Conservation (phyloP, 345 rosid genomes). For the Orychophragmus violaceus region DNA sequence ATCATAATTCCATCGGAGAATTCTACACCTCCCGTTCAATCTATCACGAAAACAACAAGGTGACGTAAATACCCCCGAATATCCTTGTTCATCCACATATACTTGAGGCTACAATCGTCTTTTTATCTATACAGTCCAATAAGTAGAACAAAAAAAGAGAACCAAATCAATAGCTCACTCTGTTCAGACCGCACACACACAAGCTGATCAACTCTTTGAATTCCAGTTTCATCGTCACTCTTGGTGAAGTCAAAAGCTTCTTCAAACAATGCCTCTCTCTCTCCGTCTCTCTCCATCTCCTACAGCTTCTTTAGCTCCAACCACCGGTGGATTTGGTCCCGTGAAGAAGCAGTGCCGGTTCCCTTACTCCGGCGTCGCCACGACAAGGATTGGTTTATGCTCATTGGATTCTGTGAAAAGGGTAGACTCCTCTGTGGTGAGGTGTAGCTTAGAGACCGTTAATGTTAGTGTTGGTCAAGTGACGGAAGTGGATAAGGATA, state of each 20-base stretch:
- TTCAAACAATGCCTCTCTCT: constrained; percentile 34
- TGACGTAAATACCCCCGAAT: constrained; percentile 14
- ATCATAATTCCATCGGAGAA: constrained; percentile 15
- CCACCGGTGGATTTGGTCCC: constrained; percentile 10
- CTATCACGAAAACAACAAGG: background rate
- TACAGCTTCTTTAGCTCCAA: constrained; percentile 29
- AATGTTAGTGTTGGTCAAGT: constrained; percentile 70
- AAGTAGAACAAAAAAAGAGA: background rate
- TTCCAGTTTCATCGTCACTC: background rate
- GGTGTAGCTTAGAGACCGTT: constrained; percentile 64
- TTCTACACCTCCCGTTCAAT: constrained; percentile 27
- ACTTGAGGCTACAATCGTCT: background rate
- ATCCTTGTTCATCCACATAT: constrained; percentile 2
- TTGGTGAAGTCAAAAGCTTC: background rate
- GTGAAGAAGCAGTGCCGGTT: constrained; percentile 28
- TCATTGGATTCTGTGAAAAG: constrained; percentile 5
- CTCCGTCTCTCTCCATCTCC: constrained; percentile 31
- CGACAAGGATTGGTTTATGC: constrained; percentile 5
- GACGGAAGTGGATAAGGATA: constrained; percentile 84
- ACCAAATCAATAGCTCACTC: background rate
- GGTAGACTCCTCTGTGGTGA: constrained; percentile 28
- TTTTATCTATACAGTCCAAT: background rate
- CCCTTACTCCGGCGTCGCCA: constrained; percentile 21
- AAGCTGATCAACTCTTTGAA: constrained; percentile 4
- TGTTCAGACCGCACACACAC: constrained; percentile 21